Evolutionary conservation across 139 green algal genomes (phyloP).

Genomic region (Picochlorum costavermella): DNA sequence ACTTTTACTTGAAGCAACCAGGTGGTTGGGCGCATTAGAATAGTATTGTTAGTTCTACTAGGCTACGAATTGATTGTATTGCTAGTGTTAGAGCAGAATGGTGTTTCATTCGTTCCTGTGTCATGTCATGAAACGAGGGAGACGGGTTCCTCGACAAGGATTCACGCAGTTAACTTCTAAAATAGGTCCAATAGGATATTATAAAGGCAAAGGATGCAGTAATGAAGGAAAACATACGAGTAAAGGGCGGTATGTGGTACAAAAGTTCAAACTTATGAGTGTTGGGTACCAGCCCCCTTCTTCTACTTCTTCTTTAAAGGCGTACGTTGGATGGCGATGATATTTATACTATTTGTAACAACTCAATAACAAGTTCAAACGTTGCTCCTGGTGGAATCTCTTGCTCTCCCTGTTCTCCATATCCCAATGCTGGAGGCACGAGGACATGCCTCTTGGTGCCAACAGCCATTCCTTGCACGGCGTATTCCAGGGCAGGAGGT

Average conservation of each 20-base stretch:
- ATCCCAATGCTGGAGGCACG: conserved; percentile 32
- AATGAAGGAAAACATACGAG: conserved; percentile 36
- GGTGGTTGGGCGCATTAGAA: too few species aligned
- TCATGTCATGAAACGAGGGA: conserved; percentile 9
- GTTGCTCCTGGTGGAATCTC: conserved; percentile 35
- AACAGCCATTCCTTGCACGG: conserved; percentile 77
- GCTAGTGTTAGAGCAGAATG: too few species aligned
- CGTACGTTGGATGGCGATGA: too few species aligned
- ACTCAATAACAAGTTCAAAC: conserved; percentile 26
- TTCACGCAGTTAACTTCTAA: conserved; percentile 42
- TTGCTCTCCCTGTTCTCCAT: conserved; percentile 26
- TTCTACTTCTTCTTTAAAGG: background rate
- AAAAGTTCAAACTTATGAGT: background rate
- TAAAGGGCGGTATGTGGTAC: conserved; percentile 37
- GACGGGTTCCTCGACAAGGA: conserved; percentile 26
- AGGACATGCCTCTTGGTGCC: conserved; percentile 55
- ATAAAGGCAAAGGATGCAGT: conserved; percentile 45
- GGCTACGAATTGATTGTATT: too few species aligned
- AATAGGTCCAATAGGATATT: conserved; percentile 31
- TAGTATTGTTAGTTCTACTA: too few species aligned
- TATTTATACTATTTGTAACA: conserved; percentile 16
- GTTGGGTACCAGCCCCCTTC: background rate
- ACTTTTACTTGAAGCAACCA: too few species aligned
- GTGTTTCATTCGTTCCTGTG: conserved; percentile 4
- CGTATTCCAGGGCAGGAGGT: conserved; percentile 62